Conservation (phyloP, 306 rosid genomes). For the Arachis hypogaea region DNA sequence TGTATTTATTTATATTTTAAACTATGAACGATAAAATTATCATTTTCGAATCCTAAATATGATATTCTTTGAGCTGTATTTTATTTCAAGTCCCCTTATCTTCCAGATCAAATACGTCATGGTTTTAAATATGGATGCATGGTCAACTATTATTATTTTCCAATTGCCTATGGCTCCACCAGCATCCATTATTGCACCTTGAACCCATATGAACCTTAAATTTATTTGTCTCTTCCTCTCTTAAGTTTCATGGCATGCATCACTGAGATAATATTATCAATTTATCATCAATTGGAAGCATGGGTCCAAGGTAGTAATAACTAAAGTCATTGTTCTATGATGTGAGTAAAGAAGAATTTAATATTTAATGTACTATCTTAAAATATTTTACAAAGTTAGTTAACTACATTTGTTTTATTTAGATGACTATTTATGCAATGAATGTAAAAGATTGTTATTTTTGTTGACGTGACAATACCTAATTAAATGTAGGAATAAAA, state of each 20-base stretch:
- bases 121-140: background rate
- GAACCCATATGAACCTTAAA: background rate
- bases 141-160: background rate
- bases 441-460: too few relatives aligned
- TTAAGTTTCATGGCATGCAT: background rate
- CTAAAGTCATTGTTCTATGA: background rate
- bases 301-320: background rate
- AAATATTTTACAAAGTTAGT: too few relatives aligned
- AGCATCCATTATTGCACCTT: background rate
- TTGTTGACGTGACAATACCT: too few relatives aligned
- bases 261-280: background rate
- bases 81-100: background rate
- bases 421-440: too few relatives aligned
- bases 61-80: background rate
- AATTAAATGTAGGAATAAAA: too few relatives aligned
- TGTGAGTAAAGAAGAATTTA: too few relatives aligned
- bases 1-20: too few relatives aligned
- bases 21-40: too few relatives aligned
- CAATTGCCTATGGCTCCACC: slow-evolving; percentile 17
- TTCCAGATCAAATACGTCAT: background rate
- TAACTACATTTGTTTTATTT: too few relatives aligned
- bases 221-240: background rate
- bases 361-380: too few relatives aligned
- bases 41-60: too few relatives aligned
- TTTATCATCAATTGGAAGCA: background rate